phyloP scores from a whole-genome alignment of 208 protist genomes.

The Leishmania tarentolae region DNA sequence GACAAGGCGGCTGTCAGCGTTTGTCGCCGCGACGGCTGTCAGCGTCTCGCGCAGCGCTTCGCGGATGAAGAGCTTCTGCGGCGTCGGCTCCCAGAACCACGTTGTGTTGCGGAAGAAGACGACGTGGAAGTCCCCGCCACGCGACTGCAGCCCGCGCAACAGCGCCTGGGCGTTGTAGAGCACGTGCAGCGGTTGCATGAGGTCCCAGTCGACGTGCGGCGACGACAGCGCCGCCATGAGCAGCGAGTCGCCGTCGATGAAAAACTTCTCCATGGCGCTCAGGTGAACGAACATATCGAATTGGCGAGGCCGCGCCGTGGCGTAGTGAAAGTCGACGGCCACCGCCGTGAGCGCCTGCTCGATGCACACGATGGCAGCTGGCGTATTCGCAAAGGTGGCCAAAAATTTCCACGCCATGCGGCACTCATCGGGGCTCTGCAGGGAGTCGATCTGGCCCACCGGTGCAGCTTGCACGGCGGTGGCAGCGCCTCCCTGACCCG shows the following conservation, averaged over 20 bases:
- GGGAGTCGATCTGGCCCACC: conserved; percentile 31
- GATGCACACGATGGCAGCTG: conserved; percentile 38
- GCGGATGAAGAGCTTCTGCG: conserved; percentile 83
- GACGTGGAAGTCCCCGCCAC: conserved; percentile 83
- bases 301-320: conserved; percentile 73
- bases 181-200: conserved; percentile 89
- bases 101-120: conserved; percentile 78
- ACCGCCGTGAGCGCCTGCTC: conserved; percentile 44
- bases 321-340: conserved; percentile 79
- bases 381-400: conserved; percentile 29
- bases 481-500: conserved; percentile 3
- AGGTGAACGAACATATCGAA: conserved; percentile 93
- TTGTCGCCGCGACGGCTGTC: conserved; percentile 37
- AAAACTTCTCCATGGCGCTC: conserved; percentile 89
- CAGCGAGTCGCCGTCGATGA: conserved; percentile 92
- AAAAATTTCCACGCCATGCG: conserved; percentile 88
- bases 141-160: conserved; percentile 63
- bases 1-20: conserved; percentile 37
- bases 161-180: conserved; percentile 85
- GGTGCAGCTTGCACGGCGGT: conserved; percentile 39
- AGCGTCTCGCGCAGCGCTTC: conserved; percentile 66
- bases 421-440: conserved; percentile 62
- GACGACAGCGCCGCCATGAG: conserved; percentile 83
- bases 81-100: conserved; percentile 81
- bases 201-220: conserved; percentile 84